phyloP scores from a whole-genome alignment of 2,329 filamentous ascomycete species.

The Geosmithia morbida region DNA sequence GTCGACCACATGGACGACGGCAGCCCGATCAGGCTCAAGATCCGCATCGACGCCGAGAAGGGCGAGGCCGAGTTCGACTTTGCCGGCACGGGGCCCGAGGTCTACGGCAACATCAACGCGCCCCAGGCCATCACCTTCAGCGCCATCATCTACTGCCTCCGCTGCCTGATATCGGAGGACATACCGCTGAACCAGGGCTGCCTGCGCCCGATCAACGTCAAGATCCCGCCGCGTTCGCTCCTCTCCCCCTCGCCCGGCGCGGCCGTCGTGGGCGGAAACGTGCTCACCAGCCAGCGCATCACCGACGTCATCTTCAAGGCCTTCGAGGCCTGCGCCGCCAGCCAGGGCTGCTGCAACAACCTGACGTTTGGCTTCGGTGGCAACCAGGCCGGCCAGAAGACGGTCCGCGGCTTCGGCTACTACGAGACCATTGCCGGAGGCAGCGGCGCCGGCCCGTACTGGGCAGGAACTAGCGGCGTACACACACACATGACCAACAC shows the following conservation, averaged over 20 bases:
- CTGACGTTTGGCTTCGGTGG: constrained; percentile 64
- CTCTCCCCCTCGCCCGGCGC: constrained; percentile 63
- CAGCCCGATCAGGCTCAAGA: constrained; percentile 57
- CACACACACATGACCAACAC: constrained; percentile 59
- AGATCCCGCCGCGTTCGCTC: constrained; percentile 58
- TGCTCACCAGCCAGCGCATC: constrained; percentile 32
- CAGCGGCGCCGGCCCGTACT: constrained; percentile 50
- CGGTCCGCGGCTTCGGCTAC: constrained; percentile 26
- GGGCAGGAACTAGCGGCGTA: constrained; percentile 27
- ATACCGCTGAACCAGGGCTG: constrained; percentile 79
- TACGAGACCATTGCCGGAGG: constrained; percentile 52
- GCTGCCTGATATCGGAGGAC: constrained; percentile 65
- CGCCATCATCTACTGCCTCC: constrained; percentile 77
- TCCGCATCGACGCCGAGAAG: constrained; percentile 60
- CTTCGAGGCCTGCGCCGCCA: constrained; percentile 66
- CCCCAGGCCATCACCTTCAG: constrained; percentile 71
- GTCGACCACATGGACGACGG: constrained; percentile 79
- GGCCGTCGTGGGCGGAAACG: constrained; percentile 72
- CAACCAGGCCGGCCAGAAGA: constrained; percentile 20
- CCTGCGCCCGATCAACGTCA: constrained; percentile 58
- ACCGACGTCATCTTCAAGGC: constrained; percentile 44
- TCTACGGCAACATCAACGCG: constrained; percentile 70
- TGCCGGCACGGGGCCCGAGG: constrained; percentile 62
- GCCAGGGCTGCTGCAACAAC: constrained; percentile 72
- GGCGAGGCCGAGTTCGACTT: constrained; percentile 76